Percentiles rank a stretch among this genome's conserved stretches.
Evolutionary conservation across 176 grass and related monocot species (phyloP).

Genomic region (Oryza punctata): DNA sequence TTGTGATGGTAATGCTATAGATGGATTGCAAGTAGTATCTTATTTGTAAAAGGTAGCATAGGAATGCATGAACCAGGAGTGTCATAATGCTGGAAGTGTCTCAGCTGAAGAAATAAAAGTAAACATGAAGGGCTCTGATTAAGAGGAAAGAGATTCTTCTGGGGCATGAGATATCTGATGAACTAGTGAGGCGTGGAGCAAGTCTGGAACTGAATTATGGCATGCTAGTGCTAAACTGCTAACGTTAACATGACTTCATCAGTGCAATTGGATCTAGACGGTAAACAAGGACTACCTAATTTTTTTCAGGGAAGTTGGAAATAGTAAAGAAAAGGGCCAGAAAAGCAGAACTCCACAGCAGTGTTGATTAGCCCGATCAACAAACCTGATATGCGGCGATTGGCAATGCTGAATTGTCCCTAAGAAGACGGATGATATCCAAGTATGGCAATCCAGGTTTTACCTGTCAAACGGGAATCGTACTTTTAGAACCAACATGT

Average conservation of each 20-base stretch:
- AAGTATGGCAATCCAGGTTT: slow-evolving; percentile 95
- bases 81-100: neutral
- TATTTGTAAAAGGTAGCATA: neutral
- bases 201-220: neutral
- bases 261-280: neutral
- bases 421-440: slow-evolving; percentile 87
- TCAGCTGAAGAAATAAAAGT: neutral
- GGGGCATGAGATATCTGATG: neutral
- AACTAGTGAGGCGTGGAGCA: neutral
- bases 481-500: neutral
- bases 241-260: neutral
- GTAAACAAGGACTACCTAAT: neutral
- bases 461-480: slow-evolving; percentile 56
- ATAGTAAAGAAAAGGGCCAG: neutral
- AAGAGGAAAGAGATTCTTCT: neutral
- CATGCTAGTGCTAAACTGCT: neutral
- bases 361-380: neutral
- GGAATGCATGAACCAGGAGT: neutral
- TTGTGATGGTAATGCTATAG: no score
- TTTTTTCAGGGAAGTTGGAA: neutral
- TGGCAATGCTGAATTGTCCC: slow-evolving; percentile 90
- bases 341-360: neutral
- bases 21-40: no score
- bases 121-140: neutral
- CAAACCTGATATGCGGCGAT: slow-evolving; percentile 96